Evolutionary conservation across 495 filamentous ascomycete genomes (phyloP), one percentile per base, ranked within the genome.

Genomic region (Hypomontagnella submonticulosa): DNA sequence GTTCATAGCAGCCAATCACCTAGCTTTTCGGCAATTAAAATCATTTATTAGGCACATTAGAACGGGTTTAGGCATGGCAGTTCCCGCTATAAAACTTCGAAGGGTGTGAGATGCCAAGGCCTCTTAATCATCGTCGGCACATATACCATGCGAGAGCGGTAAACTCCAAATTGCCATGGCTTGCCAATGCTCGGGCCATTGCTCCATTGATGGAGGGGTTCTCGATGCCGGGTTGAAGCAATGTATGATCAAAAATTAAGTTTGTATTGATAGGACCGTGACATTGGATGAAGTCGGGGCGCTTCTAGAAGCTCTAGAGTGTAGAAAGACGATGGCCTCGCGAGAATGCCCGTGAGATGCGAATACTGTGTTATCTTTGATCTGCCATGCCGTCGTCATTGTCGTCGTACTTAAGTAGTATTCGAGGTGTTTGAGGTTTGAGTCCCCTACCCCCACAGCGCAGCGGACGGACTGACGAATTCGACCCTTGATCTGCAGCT

Each of bases 281-380:
- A 64, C 47, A 56, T 52, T 59, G 38, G n/a, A 20, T 2, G 15
- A 53, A 57, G 60, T 42, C 66, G 66, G 55, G 66, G 23, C 60
- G 56, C 32, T 56, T 69, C 66, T 69, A 61, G 66, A 69, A 64
- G 66, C 44, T 69, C 66, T 69, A 61, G 60, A 60, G 36, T 36
- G 41, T 11, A 36, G 23, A 36, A 12, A 38, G 33, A 48, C 34
- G 16, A 57, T 20, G 20, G 6, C 13, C n/a, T 62, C 33, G 43
- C 43, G 8, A 57, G 41, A 41, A 51, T 11, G 42, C 16, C 4
- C 30, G 33, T 36, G 44, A 54, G 15, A 23, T 53, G 15, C 38
- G 38, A 63, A 43, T 33, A 48, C 16, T 43, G 2, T 30, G 40
- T 53, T 41, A 23, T 42, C 12, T 7, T 15, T 13, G 10, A 15